Evolutionary conservation across 2,329 filamentous ascomycete genomes (phyloP), one percentile per base, ranked within the genome.

Genomic region (Aspergillus neoniger): DNA sequence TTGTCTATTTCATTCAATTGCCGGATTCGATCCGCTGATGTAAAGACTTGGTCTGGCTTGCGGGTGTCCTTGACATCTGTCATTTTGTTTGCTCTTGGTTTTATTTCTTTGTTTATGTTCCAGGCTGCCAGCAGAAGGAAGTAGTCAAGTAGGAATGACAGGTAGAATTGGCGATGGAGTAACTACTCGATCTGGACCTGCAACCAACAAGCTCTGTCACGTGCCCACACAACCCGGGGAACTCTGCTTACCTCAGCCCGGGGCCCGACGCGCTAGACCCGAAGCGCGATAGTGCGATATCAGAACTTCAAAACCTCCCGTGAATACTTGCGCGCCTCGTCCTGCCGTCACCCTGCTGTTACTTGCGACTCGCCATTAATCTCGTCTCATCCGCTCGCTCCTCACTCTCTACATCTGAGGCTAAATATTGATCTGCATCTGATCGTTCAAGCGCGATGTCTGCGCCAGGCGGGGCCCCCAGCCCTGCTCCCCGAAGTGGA

Each of bases 1-100:
- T 85, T 85, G 77, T 96, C 92, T 68, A 96, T 90, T 44, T 88
- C 86, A 67, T 88, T 89, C 58, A 96, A 85, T 70, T 96, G 91
- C 59, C 88, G 82, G 65, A 96, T 92, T 65, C 90, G 91, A 73
- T 96, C 90, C 43, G 89, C 85, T 36, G 89, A 84, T 9, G 87
- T 90, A 66, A 93, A 90, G n/a, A 68, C 70, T 44, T 72, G 65
- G 55, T 74, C 67, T 7, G 70, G 61, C 51, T 71, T 64, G 30
- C 66, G 55, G 43, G 65, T 55, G 9, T 64, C 58, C 56, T 68
- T 70, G 36, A 58, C 43, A 30, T 69, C 67, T 6, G 63, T 39
- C 72, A 74, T 74, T 23, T 36, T 63, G 55, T 15, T 57, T 21
- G 12, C 12, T 14, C 32, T 36, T 12, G 5, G 5, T 14, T 36